Evolutionary conservation across 2,329 filamentous ascomycete species (phyloP).

Genomic region (Blastomyces gilchristii): DNA sequence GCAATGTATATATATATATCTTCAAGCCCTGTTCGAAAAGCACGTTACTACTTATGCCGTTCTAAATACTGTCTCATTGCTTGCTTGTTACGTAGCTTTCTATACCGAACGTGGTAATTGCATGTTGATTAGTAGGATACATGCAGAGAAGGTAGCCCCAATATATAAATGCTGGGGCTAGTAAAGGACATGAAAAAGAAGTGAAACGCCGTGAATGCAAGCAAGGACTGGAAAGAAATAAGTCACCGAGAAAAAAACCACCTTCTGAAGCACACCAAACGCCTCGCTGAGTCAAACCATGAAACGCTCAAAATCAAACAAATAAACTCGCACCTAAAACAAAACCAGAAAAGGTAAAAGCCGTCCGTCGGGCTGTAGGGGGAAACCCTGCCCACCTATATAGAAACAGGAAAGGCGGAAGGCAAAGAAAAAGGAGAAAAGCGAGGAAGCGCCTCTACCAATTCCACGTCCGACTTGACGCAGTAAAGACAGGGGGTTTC

Average conservation of each 20-base stretch:
- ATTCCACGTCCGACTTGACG: constrained; percentile 84
- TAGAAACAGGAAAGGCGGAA: neutral
- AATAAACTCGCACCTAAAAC: neutral
- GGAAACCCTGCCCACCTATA: neutral
- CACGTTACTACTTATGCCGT: neutral
- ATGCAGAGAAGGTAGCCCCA: neutral
- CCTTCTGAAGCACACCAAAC: neutral
- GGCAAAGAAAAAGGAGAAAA: neutral
- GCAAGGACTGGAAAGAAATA: neutral
- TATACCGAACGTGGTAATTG: neutral
- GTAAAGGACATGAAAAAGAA: neutral
- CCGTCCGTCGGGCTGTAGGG: neutral
- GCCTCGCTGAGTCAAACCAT: neutral
- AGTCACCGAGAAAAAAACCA: neutral
- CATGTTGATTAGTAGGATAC: neutral
- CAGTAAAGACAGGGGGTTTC: constrained; percentile 93
- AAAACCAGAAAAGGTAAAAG: neutral
- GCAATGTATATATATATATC: neutral
- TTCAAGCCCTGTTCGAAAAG: neutral
- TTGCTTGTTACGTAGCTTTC: neutral
- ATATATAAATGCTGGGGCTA: neutral
- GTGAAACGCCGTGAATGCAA: neutral
- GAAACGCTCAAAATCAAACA: neutral
- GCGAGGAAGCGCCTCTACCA: constrained; percentile 48
- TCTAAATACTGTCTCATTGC: neutral